Base-by-base conservation (phyloP, 331 rosid species). In the Malus hybrid region DNA sequence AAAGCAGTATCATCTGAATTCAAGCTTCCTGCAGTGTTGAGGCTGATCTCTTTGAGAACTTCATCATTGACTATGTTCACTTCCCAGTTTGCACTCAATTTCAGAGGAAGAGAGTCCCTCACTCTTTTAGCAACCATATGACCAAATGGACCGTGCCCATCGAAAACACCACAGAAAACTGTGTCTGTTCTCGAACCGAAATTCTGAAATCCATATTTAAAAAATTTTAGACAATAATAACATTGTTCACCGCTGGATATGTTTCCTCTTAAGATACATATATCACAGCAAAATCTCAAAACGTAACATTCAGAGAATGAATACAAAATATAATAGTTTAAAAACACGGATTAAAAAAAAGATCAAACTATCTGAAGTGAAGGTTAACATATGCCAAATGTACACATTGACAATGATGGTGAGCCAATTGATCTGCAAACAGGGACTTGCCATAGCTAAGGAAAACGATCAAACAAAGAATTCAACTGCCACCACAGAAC, bases 71-170 rank as follows among this genome's bases (percentile, higher is more conserved):
- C 78, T 79, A 66, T 73, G 85, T 74, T 87, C 46, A 76, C 80
- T 79, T 92, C 98, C 99, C 97, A 95, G 73, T 90, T 89, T 30
- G 96, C 80, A 80, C 90, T 95, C 87, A 95, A 85, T 68, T 83
- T 92, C 70, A 95, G 84, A 73, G 99, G 99, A 77, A 95, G 97
- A 70, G 93, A 87, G 87, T 95, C 99, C 89, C 99, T 89, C 88
- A 95, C 99, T 86, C 85, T 92, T 86, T 89, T 95, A 1, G 99
- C 99, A 68, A 95, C 99, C 99, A 95, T 86, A 82, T 95, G 99
- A 66, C 99, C 99, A 73, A 28, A 95, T 0, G 99, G 99, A 64
- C 99, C 99, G 12, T 95, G 99, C 42, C 99, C 99, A 80, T 95
- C 99, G 68, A 95, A 95, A 82, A 95, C 99, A 53, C 99, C 99